Percentiles rank a stretch among this genome's conserved stretches.
Conservation (phyloP, 164 flowering plant species). For the Umbellularia californica region DNA sequence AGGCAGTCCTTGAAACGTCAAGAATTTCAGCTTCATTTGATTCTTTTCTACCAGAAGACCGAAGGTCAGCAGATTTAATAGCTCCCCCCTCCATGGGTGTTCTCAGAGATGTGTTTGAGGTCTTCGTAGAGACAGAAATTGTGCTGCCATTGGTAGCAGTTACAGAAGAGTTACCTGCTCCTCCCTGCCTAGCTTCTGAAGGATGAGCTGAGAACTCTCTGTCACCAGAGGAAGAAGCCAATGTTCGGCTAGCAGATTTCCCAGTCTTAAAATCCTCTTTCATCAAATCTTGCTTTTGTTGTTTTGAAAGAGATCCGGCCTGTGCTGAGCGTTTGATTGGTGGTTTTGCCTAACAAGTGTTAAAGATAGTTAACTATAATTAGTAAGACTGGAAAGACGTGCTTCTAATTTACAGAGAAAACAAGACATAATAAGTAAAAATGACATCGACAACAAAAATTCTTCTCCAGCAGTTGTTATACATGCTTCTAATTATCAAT, state of each 20-base stretch:
- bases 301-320: slow-evolving; percentile 47
- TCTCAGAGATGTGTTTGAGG: slow-evolving; percentile 30
- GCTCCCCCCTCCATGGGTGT: slow-evolving; percentile 38
- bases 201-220: slow-evolving; percentile 35
- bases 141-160: slow-evolving; percentile 43
- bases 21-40: slow-evolving; percentile 37
- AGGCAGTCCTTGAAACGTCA: slow-evolving; percentile 39
- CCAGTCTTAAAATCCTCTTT: slow-evolving; percentile 74
- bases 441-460: not conserved
- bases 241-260: slow-evolving; percentile 38
- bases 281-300: slow-evolving; percentile 44
- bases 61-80: slow-evolving; percentile 41
- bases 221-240: slow-evolving; percentile 35
- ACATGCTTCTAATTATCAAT: not conserved
- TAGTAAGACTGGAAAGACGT: not conserved
- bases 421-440: not conserved
- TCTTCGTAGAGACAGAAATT: slow-evolving; percentile 30
- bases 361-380: not conserved
- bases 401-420: not conserved
- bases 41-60: slow-evolving; percentile 37
- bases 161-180: slow-evolving; percentile 27
- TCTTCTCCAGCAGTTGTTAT: not conserved
- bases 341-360: slow-evolving; percentile 45
- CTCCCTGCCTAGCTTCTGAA: slow-evolving; percentile 43
- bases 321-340: slow-evolving; percentile 41